Conservation (phyloP, 2,329 filamentous ascomycete genomes). For the Westerdykella ornata region DNA sequence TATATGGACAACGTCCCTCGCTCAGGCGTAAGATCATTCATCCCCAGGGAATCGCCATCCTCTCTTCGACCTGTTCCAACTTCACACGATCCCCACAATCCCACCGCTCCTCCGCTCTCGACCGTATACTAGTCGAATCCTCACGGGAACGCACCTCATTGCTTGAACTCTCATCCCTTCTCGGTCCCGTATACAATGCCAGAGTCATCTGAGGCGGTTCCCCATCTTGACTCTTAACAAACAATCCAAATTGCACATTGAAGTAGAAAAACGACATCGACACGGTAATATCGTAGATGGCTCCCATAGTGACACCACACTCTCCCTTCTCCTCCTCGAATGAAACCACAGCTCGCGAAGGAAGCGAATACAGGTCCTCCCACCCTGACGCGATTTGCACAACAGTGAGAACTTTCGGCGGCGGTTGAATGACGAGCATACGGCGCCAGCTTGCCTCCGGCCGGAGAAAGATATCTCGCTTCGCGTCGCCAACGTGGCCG, state of each 20-base stretch:
- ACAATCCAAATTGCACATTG: conserved; percentile 1
- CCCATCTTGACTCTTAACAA: not conserved
- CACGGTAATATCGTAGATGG: conserved; percentile 10
- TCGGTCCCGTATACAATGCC: conserved; percentile 1
- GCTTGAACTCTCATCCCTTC: not conserved
- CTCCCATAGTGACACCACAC: conserved; percentile 12
- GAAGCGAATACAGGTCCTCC: not conserved
- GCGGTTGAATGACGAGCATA: conserved; percentile 12
- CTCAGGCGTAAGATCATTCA: conserved; percentile 1
- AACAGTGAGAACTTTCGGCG: conserved; percentile 3
- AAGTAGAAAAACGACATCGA: not conserved
- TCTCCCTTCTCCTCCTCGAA: conserved; percentile 3
- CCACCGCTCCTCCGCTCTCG: too few species aligned
- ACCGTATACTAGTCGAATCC: not conserved
- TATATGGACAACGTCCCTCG: conserved; percentile 1
- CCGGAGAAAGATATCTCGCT: conserved; percentile 3
- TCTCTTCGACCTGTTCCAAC: too few species aligned
- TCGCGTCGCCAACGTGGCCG: not conserved
- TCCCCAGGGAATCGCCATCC: not conserved
- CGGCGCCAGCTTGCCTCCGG: conserved; percentile 11
- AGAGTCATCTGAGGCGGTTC: conserved; percentile 2
- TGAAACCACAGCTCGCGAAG: not conserved
- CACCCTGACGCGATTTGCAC: not conserved
- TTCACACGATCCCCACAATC: too few species aligned
- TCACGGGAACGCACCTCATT: not conserved